These are phyloP conservation scores for Trichoderma polysporum DNA, from an alignment of 2,329 filamentous ascomycete species.

Conservation along the genomic window DNA sequence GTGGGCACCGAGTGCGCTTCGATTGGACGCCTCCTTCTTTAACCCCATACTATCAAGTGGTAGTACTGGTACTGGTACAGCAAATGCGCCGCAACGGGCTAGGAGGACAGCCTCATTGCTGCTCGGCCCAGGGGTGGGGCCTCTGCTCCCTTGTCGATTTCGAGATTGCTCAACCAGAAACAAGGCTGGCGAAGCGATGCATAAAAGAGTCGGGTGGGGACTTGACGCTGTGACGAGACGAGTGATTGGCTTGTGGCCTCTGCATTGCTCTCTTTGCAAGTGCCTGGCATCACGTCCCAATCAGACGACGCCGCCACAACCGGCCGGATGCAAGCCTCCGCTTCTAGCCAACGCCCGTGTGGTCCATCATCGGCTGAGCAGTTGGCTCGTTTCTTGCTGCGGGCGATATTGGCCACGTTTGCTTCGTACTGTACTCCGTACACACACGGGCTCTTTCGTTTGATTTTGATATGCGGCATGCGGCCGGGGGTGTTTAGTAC, in stretches of 20 bases:
- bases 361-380: slow-evolving; percentile 14
- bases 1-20: slow-evolving; percentile 4
- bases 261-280: neutral
- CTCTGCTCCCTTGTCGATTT: slow-evolving; percentile 7
- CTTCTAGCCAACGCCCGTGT: slow-evolving; percentile 22
- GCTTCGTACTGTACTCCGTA: neutral
- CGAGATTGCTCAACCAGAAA: slow-evolving; percentile 18
- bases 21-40: slow-evolving; percentile 25
- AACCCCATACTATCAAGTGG: slow-evolving; percentile 10
- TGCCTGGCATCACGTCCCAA: slow-evolving; percentile 23
- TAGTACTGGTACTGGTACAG: neutral
- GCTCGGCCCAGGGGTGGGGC: slow-evolving; percentile 17
- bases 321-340: slow-evolving; percentile 24
- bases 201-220: neutral
- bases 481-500: neutral
- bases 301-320: slow-evolving; percentile 22
- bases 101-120: slow-evolving; percentile 25
- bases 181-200: slow-evolving; percentile 19
- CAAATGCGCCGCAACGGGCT: neutral
- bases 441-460: neutral
- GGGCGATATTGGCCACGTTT: slow-evolving; percentile 21
- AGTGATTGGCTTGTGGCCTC: slow-evolving; percentile 6
- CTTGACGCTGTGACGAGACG: neutral
- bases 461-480: neutral
- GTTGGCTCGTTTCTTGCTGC: slow-evolving; percentile 22